Base-by-base conservation (phyloP, 2,329 filamentous ascomycete genomes). In the Arthroderma sp. region DNA sequence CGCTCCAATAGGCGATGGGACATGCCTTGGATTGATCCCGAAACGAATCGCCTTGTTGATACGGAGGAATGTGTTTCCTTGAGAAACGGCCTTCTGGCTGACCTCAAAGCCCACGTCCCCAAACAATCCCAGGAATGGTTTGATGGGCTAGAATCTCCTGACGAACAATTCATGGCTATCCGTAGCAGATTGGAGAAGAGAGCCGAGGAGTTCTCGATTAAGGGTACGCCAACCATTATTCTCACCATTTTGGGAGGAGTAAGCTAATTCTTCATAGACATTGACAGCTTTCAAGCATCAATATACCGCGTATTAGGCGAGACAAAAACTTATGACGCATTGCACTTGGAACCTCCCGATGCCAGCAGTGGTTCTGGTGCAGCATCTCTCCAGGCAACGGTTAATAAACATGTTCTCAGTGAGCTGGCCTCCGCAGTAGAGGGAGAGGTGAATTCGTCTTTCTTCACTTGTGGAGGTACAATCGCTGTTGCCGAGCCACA, bases 391-490 rank as follows among this genome's bases (percentile, higher is more conserved):
- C n/a, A 34, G 29, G n/a, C 15, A 5, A 31, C 22, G 30, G 9
- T 3, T 40, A 27, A 27, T 5, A 28, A 33, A n/a, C 28, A 9
- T 5, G n/a, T 34, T 6, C 22, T 48, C 5, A 29, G 40, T 9
- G 43, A 50, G 27, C 38, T 52, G n/a, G 42, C 42, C 15, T 11
- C 8, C 4, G 8, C 47, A 9, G 42, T 52, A 11, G 42, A 50
- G 32, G 36, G 42, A 5, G 43, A 49, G 11, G 38, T 40, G 9
- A 38, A 38, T 11, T 38, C 31, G 6, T 43, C 44, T 28, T 36
- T 49, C 7, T 53, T 51, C 33, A 30, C 51, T 30, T 53, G 49
- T 6, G 51, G 51, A 4, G 51, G 51, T 6, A 46, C 38, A 22
- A 46, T 53, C n/a, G 8, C 27, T 6, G 44, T 52, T 15, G 15